Percentiles rank a stretch among this genome's conserved stretches.
Conservation (phyloP, 1,139 yeast genomes). For the Petasospora rhodanensis region DNA sequence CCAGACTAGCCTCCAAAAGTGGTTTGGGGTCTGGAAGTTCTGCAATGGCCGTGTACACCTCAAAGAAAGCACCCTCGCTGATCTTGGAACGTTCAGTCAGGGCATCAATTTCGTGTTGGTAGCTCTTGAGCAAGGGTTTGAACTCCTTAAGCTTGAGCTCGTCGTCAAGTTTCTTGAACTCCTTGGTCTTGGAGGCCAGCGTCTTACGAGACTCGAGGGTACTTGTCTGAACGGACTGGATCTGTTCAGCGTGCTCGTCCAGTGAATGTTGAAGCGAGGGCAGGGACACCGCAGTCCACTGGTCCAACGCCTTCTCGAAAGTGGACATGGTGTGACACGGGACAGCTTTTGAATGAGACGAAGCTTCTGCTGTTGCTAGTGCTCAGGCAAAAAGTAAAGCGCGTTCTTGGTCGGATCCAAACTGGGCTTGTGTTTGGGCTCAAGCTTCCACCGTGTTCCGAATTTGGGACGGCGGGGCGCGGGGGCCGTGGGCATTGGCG, state of each 20-base stretch:
- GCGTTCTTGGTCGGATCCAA: too few relatives aligned
- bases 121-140: conserved; percentile 67
- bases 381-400: too few relatives aligned
- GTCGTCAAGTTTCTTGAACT: conserved; percentile 67
- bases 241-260: conserved; percentile 70
- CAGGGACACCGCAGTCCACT: conserved; percentile 75
- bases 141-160: conserved; percentile 61
- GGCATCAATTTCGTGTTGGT: conserved; percentile 83
- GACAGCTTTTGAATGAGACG: too few relatives aligned
- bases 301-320: conserved; percentile 61
- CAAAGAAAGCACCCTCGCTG: conserved; percentile 70
- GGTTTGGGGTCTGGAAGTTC: conserved; percentile 96
- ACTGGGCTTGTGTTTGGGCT: too few relatives aligned
- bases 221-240: conserved; percentile 63
- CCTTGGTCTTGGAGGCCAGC: conserved; percentile 77
- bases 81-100: conserved; percentile 73
- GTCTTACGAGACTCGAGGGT: conserved; percentile 69
- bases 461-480: too few relatives aligned
- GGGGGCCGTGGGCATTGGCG: too few relatives aligned
- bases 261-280: conserved; percentile 63
- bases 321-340: too few relatives aligned
- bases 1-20: conserved; percentile 64
- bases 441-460: too few relatives aligned
- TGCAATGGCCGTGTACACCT: conserved; percentile 67
- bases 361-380: too few relatives aligned